Base-by-base conservation (phyloP, 805 yeast genomes). In the Starmerella vaccinii region DNA sequence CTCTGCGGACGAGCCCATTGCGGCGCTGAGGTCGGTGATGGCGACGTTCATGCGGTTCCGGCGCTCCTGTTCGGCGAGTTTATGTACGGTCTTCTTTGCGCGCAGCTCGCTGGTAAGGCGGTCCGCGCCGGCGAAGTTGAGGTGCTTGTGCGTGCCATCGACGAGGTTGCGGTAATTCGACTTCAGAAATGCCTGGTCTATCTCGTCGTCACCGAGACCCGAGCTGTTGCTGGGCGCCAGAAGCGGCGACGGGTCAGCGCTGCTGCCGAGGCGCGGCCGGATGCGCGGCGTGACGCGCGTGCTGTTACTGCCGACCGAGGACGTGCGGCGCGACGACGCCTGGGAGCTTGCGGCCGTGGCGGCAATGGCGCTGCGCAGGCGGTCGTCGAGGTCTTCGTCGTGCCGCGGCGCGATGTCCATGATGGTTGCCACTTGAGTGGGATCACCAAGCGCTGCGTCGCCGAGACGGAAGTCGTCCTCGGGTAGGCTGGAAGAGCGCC, bases 51-150 rank as follows among this genome's bases (percentile, higher is more conserved):
- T 83, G 55, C 98, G 73, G 65, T 90, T 89, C 59, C 98, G 76
- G 48, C 98, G 75, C 15, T 95, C 97, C 66, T 92, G 97, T 67
- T 90, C 98, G 0, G 98, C 97, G 15, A 86, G 74, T 64, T 90
- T 89, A 66, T 90, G 98, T 38, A 78, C 77, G 2, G 82, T 77
- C 59, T 82, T 80, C 63, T 83, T 82, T 24, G 68, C 63, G 21
- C 70, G 65, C 48, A 70, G 53, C 39, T 68, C 69, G 6, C 65
- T 61, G 27, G 65, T 59, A 44, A 70, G 55, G 10, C 69, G 65
- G 49, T 67, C 72, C 2, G 77, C 75, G 49, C 70, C 65, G 37
- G 68, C 52, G 29, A 71, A 58, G 1, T 73, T 74, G 16, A 71
- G 62, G 43, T 66, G 70, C 49, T 61, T 62, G 57, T 71, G 72